Conservation (phyloP, 352 stramenopile genomes). For the Pythium biforme region DNA sequence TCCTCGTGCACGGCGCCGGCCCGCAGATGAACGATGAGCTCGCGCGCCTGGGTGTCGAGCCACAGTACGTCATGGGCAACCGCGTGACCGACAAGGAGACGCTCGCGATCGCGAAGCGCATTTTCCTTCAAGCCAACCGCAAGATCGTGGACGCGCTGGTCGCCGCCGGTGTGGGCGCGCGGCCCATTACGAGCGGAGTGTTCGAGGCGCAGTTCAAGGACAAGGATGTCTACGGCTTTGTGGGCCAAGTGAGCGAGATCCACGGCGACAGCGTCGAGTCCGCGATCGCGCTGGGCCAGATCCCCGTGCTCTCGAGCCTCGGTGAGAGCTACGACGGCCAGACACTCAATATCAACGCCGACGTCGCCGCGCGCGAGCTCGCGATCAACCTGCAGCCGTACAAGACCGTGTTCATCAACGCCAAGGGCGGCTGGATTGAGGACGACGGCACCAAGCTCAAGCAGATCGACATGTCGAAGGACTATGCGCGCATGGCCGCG, state of each 20-base stretch:
- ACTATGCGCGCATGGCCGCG: conserved; percentile 76
- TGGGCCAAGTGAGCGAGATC: conserved; percentile 83
- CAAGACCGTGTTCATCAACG: conserved; percentile 89
- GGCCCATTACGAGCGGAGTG: conserved; percentile 85
- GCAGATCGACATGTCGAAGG: conserved; percentile 75
- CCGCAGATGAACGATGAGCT: conserved; percentile 91
- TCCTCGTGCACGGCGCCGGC: conserved; percentile 86
- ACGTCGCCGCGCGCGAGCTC: conserved; percentile 80
- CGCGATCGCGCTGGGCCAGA: conserved; percentile 65
- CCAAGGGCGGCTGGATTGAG: conserved; percentile 88
- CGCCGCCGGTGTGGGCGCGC: conserved; percentile 56
- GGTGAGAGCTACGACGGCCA: conserved; percentile 71
- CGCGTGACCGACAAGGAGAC: conserved; percentile 87
- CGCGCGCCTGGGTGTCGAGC: conserved; percentile 71
- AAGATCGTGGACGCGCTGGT: conserved; percentile 80
- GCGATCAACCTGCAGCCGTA: conserved; percentile 79
- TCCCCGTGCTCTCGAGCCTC: conserved; percentile 85
- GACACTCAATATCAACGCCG: conserved; percentile 89
- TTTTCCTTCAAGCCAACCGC: conserved; percentile 83
- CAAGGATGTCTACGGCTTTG: conserved; percentile 79
- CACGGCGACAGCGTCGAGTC: conserved; percentile 62
- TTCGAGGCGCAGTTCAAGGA: conserved; percentile 84
- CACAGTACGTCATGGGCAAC: conserved; percentile 86
- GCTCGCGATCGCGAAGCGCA: conserved; percentile 81
- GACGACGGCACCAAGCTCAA: conserved; percentile 83